Evolutionary conservation across 208 protist species (phyloP).

Genomic region (Leptomonas pyrrhocoris): DNA sequence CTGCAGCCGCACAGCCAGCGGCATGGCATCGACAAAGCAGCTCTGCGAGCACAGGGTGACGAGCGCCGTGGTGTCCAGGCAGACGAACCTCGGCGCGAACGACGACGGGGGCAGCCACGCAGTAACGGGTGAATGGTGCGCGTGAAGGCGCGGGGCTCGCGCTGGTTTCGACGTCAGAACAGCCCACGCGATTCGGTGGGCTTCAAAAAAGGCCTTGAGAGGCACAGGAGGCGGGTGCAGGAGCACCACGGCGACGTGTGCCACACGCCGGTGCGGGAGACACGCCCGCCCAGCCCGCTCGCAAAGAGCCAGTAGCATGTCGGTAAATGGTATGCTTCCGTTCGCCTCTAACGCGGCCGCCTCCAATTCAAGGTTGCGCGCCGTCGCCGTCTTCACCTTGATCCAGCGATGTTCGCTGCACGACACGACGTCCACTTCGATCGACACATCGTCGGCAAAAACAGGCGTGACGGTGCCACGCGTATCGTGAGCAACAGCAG

Average conservation of each 20-base stretch:
- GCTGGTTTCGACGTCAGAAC: background rate
- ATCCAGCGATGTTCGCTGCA: constrained; percentile 65
- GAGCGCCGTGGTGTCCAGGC: constrained; percentile 77
- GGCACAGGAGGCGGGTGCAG: constrained; percentile 15
- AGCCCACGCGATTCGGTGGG: constrained; percentile 14
- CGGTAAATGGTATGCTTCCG: constrained; percentile 23
- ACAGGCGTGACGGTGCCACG: background rate
- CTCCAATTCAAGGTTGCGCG: constrained; percentile 30
- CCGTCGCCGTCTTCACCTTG: constrained; percentile 51
- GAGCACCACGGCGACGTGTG: constrained; percentile 45
- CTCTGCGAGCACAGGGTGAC: constrained; percentile 73
- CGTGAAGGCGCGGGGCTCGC: constrained; percentile 3
- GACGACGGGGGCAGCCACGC: constrained; percentile 26
- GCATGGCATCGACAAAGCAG: constrained; percentile 41
- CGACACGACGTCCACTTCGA: constrained; percentile 68
- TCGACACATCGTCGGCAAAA: background rate
- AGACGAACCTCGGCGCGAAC: constrained; percentile 37
- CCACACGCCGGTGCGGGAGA: constrained; percentile 33
- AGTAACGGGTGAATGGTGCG: background rate
- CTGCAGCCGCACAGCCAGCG: constrained; percentile 23
- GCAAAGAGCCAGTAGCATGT: constrained; percentile 33
- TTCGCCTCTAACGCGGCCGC: constrained; percentile 25
- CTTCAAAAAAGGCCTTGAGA: constrained; percentile 15
- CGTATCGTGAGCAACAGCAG: background rate
- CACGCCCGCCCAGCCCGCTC: constrained; percentile 15